phyloP scores from a whole-genome alignment of 352 stramenopile genomes.

The Peronospora farinosa region DNA sequence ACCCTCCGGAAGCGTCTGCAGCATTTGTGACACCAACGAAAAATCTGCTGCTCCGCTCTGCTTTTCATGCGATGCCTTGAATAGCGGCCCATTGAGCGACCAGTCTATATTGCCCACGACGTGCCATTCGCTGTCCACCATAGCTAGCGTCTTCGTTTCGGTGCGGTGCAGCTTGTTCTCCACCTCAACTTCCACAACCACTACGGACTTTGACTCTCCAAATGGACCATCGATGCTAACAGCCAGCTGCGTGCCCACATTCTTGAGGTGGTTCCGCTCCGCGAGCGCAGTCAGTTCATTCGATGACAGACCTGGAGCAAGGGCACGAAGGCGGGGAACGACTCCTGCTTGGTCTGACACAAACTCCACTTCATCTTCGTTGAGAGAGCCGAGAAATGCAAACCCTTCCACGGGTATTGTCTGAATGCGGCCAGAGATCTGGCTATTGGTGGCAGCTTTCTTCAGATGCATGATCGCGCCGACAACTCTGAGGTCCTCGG shows the following conservation, averaged over 20 bases:
- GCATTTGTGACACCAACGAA: slow-evolving; percentile 51
- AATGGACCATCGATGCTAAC: slow-evolving; percentile 59
- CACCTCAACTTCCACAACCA: slow-evolving; percentile 48
- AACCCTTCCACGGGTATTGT: slow-evolving; percentile 5
- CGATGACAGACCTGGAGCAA: slow-evolving; percentile 22
- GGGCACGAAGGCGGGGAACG: slow-evolving; percentile 38
- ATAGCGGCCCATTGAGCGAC: slow-evolving; percentile 51
- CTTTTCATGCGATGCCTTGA: slow-evolving; percentile 40
- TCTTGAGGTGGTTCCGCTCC: slow-evolving; percentile 35
- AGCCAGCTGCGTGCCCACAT: slow-evolving; percentile 36
- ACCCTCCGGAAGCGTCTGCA: slow-evolving; percentile 57
- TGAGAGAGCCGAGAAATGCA: slow-evolving; percentile 14
- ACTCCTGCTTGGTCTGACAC: slow-evolving; percentile 24
- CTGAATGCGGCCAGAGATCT: slow-evolving; percentile 31
- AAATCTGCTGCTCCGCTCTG: slow-evolving; percentile 21
- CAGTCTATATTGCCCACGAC: slow-evolving; percentile 51
- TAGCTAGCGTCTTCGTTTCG: slow-evolving; percentile 31
- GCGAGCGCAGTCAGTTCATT: slow-evolving; percentile 39
- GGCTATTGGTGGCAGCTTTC: slow-evolving; percentile 27
- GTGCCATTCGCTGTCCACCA: slow-evolving; percentile 44
- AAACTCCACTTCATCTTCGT: slow-evolving; percentile 40
- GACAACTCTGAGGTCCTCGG: slow-evolving; percentile 68
- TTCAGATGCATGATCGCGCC: slow-evolving; percentile 69
- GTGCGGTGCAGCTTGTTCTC: slow-evolving; percentile 31
- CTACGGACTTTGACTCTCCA: slow-evolving; percentile 34